Base-by-base conservation (phyloP, 768 basidiomycete genomes). In the Tubosaeta sp. region DNA sequence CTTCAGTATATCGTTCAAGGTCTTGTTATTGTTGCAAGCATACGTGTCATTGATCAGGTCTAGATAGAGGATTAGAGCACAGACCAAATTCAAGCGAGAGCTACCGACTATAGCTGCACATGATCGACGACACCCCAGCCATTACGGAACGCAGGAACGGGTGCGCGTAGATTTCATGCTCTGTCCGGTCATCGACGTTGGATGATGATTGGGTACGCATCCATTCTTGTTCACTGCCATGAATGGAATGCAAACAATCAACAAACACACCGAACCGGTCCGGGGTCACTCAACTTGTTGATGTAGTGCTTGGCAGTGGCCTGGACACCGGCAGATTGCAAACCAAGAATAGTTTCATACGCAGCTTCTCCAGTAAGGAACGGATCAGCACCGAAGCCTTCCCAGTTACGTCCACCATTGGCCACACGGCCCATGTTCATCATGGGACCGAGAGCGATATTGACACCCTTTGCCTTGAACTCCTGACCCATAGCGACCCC, bases 321-420 rank as follows among this genome's bases (percentile, higher is more conserved):
- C 62, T 91, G 88, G 0, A 93, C 87, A 34, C 93, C 93, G n/a
- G 70, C 77, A 21, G 71, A 60, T 62, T 96, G 93, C 71, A 94
- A 68, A 7, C 93, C 93, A 16, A 88, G 70, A 47, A 94, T 80
- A 1, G 91, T 94, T 67, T 92, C 87, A 42, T 76, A 83, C 3
- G 83, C 77, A 6, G 73, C 75, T 62, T 90, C 90, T 12, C 94
- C 91, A n/a, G 80, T 60, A 14, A 95, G 72, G 71, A 82, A 95
- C 0, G 94, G 94, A 65, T 96, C 94, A 10, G 80, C 90, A 27
- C 93, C 92, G 51, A 93, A 94, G n/a, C 90, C 91, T 74, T 95
- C 94, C 90, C 91, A 95, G 68, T 94, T 92, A 25, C 94, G 76
- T 16, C 94, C 94, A 7, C 87, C 90, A 56, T 80, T 75, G 3